Base-by-base conservation (phyloP, 257 asterid species). In the Solanum dulcamara region DNA sequence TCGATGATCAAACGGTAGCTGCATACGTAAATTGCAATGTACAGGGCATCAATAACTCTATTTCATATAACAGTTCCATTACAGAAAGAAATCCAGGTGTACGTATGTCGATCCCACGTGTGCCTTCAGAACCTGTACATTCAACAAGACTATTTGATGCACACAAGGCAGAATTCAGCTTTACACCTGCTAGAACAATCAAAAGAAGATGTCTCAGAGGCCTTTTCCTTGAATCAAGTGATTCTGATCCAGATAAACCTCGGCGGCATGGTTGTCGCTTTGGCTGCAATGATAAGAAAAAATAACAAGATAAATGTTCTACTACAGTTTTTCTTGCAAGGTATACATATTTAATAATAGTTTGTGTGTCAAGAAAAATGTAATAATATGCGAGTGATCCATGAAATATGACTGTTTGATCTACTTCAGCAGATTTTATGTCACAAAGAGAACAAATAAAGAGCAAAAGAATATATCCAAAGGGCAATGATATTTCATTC, bases 161-260 rank as follows among this genome's bases (percentile, higher is more conserved):
- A 37, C 90, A 83, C 68, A 92, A 88, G 89, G 92, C 92, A 40
- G 94, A 92, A 83, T 87, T 83, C 87, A 93, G 57, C 84, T 55
- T 86, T 74, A 90, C 89, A 42, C 86, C 92, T 80, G 88, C 93
- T 83, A 96, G 97, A 26, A 88, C 51, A 2, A 88, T 95, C 68
- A 92, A 94, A 87, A 91, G 97, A 85, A 96, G 99, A 87, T 96
- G 98, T 79, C 96, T 96, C 37, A 81, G 87, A 89, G 97, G 98
- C 44, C 93, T 95, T 85, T 68, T 95, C 83, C 42, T 92, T 90
- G 99, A 96, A 83, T 83, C 98, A 1, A 93, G 97, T 60, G 98
- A 95, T 84, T 91, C 97, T 60, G 97, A 92, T 80, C 66, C 84
- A 2, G 97, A 94, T n/a, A 87, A 93, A 92, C 95, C 97, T 84